A percentile compares a stretch with the other conserved stretches of the same genome.
Evolutionary conservation across 257 asterid species (phyloP).

Genomic region (Nyctanthes arbortristis): DNA sequence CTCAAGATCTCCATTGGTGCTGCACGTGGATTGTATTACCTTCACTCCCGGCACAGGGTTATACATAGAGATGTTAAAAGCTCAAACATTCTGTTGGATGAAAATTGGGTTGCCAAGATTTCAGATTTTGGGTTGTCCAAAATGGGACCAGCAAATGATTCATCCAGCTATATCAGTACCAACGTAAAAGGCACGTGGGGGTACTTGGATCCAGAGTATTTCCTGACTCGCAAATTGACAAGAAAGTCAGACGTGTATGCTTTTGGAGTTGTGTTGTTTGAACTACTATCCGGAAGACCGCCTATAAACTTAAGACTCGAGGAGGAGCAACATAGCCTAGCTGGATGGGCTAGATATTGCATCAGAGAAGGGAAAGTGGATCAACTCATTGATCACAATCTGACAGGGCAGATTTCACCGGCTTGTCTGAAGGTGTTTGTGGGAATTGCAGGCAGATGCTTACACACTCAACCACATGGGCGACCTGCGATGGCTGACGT

Average conservation of each 20-base stretch:
- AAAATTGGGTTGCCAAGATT: constrained; percentile 66
- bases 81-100: constrained; percentile 71
- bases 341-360: constrained; percentile 60
- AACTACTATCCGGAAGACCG: constrained; percentile 64
- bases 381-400: constrained; percentile 46
- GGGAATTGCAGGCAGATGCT: constrained; percentile 62
- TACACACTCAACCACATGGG: constrained; percentile 54
- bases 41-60: constrained; percentile 60
- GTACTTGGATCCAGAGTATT: constrained; percentile 70
- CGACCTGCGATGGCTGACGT: constrained; percentile 70
- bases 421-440: constrained; percentile 54
- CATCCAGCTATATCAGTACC: constrained; percentile 57
- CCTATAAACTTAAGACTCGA: constrained; percentile 47
- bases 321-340: constrained; percentile 63
- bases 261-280: constrained; percentile 73
- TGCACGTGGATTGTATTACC: constrained; percentile 67
- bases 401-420: constrained; percentile 48
- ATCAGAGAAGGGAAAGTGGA: constrained; percentile 54
- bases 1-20: constrained; percentile 66
- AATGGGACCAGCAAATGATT: constrained; percentile 58
- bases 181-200: constrained; percentile 63
- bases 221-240: constrained; percentile 45
- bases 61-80: constrained; percentile 79
- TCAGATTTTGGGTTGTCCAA: constrained; percentile 79
- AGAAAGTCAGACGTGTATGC: constrained; percentile 74